Evolutionary conservation across 345 rosid genomes (phyloP), one percentile per base, ranked within the genome.

Genomic region (Eucalyptus grandis): DNA sequence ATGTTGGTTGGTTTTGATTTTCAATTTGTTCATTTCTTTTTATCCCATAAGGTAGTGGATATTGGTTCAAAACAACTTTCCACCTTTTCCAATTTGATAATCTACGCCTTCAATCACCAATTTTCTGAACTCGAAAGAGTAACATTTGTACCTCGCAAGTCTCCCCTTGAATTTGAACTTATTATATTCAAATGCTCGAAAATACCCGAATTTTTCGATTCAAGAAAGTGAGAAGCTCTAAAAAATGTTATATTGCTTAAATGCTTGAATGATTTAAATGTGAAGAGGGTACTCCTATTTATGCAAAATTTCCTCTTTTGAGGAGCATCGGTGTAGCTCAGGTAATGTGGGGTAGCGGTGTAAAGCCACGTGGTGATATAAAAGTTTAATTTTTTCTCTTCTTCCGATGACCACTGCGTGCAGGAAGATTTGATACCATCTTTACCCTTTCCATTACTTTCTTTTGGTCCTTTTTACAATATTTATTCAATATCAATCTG

Each of bases 91-190:
- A 62, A 30, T 62, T 62, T 30, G 69, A 62, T 62, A 1, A 30
- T 30, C 16, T 27, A 62, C 34, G 0, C 16, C 5, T 62, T 30
- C 16, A 14, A 65, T 30, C 19, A n/a, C 9, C 5, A 14, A 30
- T 0, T 65, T 65, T 0, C 0, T 30, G 5, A 65, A 65, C 1
- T 65, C 0, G 10, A 30, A 65, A 30, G 72, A 30, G 37, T 10
- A 30, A 65, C 5, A 30, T 65, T 65, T 37, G 14, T 65, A 4
- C 19, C 0, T 65, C 1, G 0, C 0, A 19, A 19, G 2, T 14
- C 40, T 8, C 40, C 40, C 1, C 0, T 56, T 56, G 62, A 9
- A 4, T 54, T 54, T 56, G 30, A 56, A 56, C 10, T 56, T 24
- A 10, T 56, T 4, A 8, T 53, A 53, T 19, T 53, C 24, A 53